These are phyloP conservation scores for Aphanomyces stellatus DNA, from an alignment of 352 stramenopile genomes.

Conservation along the genomic window DNA sequence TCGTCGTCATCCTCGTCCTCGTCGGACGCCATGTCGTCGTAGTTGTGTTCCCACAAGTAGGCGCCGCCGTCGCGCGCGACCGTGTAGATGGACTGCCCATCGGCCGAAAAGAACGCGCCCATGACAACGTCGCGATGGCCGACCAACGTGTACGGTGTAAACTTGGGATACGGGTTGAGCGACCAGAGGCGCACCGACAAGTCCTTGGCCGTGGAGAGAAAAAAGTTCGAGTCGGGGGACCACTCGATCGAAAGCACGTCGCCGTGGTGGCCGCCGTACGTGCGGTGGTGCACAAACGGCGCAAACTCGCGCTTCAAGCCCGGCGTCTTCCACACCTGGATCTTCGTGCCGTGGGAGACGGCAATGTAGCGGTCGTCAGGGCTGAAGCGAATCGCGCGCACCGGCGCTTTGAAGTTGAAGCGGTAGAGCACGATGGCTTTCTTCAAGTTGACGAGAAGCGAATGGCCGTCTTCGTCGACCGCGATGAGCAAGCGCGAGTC, in stretches of 20 bases:
- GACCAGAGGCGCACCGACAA: constrained; percentile 83
- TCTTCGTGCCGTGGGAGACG: constrained; percentile 82
- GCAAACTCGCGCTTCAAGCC: constrained; percentile 83
- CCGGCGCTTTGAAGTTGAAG: constrained; percentile 91
- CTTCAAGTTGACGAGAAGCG: constrained; percentile 85
- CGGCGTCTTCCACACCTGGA: constrained; percentile 88
- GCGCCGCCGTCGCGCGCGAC: constrained; percentile 79
- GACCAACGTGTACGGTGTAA: constrained; percentile 79
- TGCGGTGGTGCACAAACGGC: constrained; percentile 83
- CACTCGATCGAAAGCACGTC: constrained; percentile 82
- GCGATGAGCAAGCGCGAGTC: constrained; percentile 84
- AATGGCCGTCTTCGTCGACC: constrained; percentile 86
- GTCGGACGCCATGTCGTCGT: constrained; percentile 27
- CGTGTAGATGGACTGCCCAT: constrained; percentile 79
- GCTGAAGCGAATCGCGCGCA: constrained; percentile 81
- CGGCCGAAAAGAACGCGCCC: constrained; percentile 74
- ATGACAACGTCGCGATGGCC: constrained; percentile 84
- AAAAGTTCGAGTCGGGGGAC: constrained; percentile 84
- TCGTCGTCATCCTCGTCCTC: constrained; percentile 29
- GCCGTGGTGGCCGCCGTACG: constrained; percentile 83
- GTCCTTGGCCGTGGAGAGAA: constrained; percentile 85
- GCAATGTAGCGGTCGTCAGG: constrained; percentile 85
- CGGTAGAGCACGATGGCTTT: constrained; percentile 87
- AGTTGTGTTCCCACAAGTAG: constrained; percentile 79
- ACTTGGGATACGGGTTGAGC: constrained; percentile 54